Base-by-base conservation (phyloP, 2,329 filamentous ascomycete species). In the Claviceps humidiphila region DNA sequence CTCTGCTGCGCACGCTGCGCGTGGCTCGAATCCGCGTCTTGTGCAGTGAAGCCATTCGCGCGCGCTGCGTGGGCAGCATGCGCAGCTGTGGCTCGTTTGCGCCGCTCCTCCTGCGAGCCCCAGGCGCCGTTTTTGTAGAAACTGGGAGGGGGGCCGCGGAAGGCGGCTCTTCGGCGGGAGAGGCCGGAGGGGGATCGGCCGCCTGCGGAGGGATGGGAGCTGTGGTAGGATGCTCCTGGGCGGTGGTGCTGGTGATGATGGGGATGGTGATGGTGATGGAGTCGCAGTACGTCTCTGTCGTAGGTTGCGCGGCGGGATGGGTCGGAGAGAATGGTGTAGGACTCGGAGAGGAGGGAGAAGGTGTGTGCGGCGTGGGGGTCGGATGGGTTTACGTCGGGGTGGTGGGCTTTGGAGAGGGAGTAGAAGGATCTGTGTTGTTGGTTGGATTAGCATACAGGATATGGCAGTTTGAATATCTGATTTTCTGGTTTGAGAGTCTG, bases 41-140 rank as follows among this genome's bases (percentile, higher is more conserved):
- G 40, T 8, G 40, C 40, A 34, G 16, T 17, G 40, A 41, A 17
- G 16, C n/a, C n/a, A 17, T 42, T 17, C 17, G 40, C 40, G 9
- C 9, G n/a, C 40, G 40, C 40, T 13, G 17, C 40, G 11, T 8
- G 8, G 4, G 43, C 43, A 24, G 43, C 43, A 14, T 30, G 22
- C 6, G 22, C 43, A 50, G 76, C 73, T 54, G 80, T 76, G 45
- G 76, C 75, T 39, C 74, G 73, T 51, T 69, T 67, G 40, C 81
- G 67, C 68, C 85, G 85, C 39, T 76, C 76, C 2, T 69, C 64
- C 54, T 87, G 79, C 2, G 71, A 66, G 47, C 87, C 87, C 77
- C 89, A 94, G 3, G 86, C 88, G 4, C 89, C 89, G 55, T 77
- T 82, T 17, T 84, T 78, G 68, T 89, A 96, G 71, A 96, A 97